These are phyloP conservation scores for Penicillium flavigenum DNA, from an alignment of 495 filamentous ascomycete genomes.

Conservation along the genomic window DNA sequence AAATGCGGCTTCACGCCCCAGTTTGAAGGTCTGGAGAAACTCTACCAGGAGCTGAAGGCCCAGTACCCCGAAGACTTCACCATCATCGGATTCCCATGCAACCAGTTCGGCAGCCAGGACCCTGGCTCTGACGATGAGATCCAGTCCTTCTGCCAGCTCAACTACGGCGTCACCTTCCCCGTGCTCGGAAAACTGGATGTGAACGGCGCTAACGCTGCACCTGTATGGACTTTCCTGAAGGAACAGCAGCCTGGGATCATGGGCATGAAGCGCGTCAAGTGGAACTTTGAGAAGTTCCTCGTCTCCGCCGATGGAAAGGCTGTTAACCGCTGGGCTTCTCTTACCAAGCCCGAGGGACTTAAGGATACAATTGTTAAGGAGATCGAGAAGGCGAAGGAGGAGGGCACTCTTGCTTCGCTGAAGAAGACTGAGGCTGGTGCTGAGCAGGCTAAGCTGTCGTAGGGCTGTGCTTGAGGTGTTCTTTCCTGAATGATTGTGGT, in stretches of 20 bases:
- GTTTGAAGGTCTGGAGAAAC: slow-evolving; percentile 82
- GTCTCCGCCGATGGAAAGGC: slow-evolving; percentile 83
- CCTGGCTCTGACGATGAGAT: slow-evolving; percentile 88
- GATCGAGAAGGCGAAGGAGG: slow-evolving; percentile 54
- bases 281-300: slow-evolving; percentile 98
- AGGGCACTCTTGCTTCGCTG: slow-evolving; percentile 31
- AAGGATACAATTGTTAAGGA: slow-evolving; percentile 73
- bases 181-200: slow-evolving; percentile 89
- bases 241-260: slow-evolving; percentile 75
- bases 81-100: slow-evolving; percentile 96
- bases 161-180: slow-evolving; percentile 95
- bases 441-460: slow-evolving; percentile 26
- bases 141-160: slow-evolving; percentile 85
- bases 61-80: slow-evolving; percentile 71
- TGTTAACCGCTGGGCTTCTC: slow-evolving; percentile 75
- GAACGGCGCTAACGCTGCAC: slow-evolving; percentile 79
- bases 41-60: slow-evolving; percentile 76
- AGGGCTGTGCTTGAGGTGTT: slow-evolving; percentile 1
- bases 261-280: slow-evolving; percentile 87
- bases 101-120: slow-evolving; percentile 92
- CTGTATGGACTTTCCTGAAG: slow-evolving; percentile 89
- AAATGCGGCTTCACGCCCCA: slow-evolving; percentile 99
- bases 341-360: slow-evolving; percentile 79
- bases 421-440: slow-evolving; percentile 18
- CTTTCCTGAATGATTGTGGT: slow-evolving; percentile 9